Conservation (phyloP, 1,139 yeast genomes). For the Yamadazyma diddensiae region DNA sequence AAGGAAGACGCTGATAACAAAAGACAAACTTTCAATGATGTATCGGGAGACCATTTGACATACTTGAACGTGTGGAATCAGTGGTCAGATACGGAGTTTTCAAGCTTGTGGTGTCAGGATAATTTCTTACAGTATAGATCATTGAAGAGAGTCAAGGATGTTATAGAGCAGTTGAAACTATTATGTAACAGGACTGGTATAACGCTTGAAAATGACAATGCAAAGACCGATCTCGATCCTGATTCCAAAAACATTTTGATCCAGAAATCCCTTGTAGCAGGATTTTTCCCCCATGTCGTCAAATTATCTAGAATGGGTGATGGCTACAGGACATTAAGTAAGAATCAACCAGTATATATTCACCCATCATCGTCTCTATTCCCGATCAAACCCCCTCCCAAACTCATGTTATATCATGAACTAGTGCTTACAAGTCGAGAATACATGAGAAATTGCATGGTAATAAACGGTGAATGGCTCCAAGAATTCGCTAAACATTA, state of each 20-base stretch:
- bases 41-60: conserved; percentile 71
- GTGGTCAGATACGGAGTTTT: conserved; percentile 71
- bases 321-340: conserved; percentile 59
- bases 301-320: conserved; percentile 70
- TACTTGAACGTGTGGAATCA: conserved; percentile 70
- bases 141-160: conserved; percentile 64
- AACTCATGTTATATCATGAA: conserved; percentile 74
- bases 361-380: conserved; percentile 80
- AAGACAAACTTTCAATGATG: conserved; percentile 49
- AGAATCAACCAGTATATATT: conserved; percentile 63
- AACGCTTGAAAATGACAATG: conserved; percentile 3
- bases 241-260: conserved; percentile 35
- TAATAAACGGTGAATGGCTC: conserved; percentile 52
- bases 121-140: conserved; percentile 77
- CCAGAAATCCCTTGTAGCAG: conserved; percentile 70
- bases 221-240: conserved; percentile 8
- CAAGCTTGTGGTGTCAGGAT: conserved; percentile 85
- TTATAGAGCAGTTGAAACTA: conserved; percentile 65
- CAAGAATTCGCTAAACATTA: conserved; percentile 25
- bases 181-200: conserved; percentile 64
- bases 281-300: conserved; percentile 82
- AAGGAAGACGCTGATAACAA: conserved; percentile 64
- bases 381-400: conserved; percentile 66
- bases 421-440: conserved; percentile 84
- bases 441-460: conserved; percentile 83